These are phyloP conservation scores for Penicillium robsamsonii DNA, from an alignment of 495 filamentous ascomycete genomes.

Conservation along the genomic window DNA sequence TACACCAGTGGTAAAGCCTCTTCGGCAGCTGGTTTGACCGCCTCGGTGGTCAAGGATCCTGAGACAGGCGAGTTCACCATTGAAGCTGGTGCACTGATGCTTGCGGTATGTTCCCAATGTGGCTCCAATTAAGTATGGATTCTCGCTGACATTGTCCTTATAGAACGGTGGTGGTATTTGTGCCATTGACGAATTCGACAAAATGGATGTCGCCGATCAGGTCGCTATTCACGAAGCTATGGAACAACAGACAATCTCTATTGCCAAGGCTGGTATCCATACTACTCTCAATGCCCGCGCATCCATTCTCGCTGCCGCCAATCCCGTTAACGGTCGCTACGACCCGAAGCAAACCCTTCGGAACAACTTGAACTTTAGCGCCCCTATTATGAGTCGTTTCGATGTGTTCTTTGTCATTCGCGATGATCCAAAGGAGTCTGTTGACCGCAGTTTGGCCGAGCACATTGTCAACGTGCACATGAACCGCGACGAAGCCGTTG, in stretches of 20 bases:
- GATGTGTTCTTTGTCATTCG: conserved; percentile 98
- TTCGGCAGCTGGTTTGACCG: conserved; percentile 94
- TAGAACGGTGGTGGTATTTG: conserved; percentile 73
- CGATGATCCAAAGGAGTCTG: conserved; percentile 89
- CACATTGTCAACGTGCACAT: conserved; percentile 96
- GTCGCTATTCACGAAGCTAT: conserved; percentile 99
- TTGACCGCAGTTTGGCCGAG: conserved; percentile 85
- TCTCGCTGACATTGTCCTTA: not conserved
- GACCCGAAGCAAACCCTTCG: conserved; percentile 92
- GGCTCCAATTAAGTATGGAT: not conserved
- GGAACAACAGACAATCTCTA: conserved; percentile 99
- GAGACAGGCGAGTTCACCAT: conserved; percentile 99
- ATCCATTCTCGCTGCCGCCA: conserved; percentile 92
- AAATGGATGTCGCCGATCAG: conserved; percentile 98
- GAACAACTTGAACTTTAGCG: conserved; percentile 96
- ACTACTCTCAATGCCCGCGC: conserved; percentile 95
- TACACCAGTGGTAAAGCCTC: conserved; percentile 99
- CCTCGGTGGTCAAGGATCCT: conserved; percentile 95
- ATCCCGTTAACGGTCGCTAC: conserved; percentile 93
- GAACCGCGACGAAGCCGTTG: conserved; percentile 82
- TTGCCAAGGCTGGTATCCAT: conserved; percentile 98
- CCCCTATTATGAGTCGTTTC: conserved; percentile 98
- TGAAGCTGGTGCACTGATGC: conserved; percentile 96
- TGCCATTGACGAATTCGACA: conserved; percentile 99
- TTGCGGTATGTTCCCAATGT: conserved; percentile 64